A percentile compares a stretch with the other conserved stretches of the same genome.
phyloP scores from a whole-genome alignment of 176 grass and related monocot species.

The Bonia amplexicaulis region DNA sequence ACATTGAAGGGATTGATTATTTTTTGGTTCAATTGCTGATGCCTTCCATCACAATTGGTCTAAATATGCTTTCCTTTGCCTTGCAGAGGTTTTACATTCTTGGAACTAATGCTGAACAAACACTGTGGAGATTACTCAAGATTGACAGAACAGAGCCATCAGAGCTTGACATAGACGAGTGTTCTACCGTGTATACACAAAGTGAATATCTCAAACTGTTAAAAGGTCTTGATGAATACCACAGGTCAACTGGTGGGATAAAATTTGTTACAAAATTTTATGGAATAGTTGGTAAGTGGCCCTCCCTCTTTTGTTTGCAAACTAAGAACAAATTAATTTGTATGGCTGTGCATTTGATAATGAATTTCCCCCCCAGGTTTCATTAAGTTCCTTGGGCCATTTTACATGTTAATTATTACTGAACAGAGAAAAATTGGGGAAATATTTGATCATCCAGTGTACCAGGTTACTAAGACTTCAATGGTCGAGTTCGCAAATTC shows the following conservation, averaged over 20 bases:
- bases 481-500: constrained; percentile 67
- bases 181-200: constrained; percentile 62
- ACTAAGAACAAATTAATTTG: not conserved
- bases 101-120: constrained; percentile 60
- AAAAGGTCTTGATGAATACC: constrained; percentile 54
- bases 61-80: constrained; percentile 17
- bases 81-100: constrained; percentile 80
- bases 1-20: not conserved
- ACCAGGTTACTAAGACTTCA: constrained; percentile 64
- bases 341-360: constrained; percentile 6
- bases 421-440: constrained; percentile 68
- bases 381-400: constrained; percentile 83
- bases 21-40: not conserved
- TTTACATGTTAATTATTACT: constrained; percentile 91
- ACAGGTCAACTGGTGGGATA: constrained; percentile 61
- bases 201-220: constrained; percentile 49
- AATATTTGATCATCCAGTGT: constrained; percentile 81
- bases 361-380: constrained; percentile 52
- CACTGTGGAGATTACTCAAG: constrained; percentile 66
- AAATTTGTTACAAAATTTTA: constrained; percentile 89
- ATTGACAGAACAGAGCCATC: constrained; percentile 65
- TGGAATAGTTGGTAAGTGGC: constrained; percentile 70
- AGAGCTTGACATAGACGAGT: constrained; percentile 67
- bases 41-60: constrained; percentile 1
- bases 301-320: not conserved